Percentiles rank a stretch among this genome's conserved stretches.
These are phyloP conservation scores for Scheffersomyces quercinus DNA, from an alignment of 1,139 yeast genomes.

Conservation along the genomic window DNA sequence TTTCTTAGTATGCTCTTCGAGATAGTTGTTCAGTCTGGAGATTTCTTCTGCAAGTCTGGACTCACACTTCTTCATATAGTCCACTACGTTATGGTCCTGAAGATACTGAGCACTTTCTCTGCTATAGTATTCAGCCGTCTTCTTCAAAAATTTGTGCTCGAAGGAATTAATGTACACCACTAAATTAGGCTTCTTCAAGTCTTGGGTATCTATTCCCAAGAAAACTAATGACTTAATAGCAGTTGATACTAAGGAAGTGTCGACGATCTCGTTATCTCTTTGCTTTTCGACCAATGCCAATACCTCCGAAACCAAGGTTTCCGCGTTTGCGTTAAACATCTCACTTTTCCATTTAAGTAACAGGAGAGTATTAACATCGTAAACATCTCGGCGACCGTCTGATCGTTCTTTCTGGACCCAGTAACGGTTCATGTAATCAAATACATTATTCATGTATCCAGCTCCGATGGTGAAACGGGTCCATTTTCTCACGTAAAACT, in stretches of 20 bases:
- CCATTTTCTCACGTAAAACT: slow-evolving; percentile 88
- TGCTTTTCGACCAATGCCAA: slow-evolving; percentile 75
- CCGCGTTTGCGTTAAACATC: slow-evolving; percentile 69
- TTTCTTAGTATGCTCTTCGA: slow-evolving; percentile 85
- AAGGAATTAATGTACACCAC: slow-evolving; percentile 79
- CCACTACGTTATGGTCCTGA: slow-evolving; percentile 77
- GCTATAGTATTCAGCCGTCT: slow-evolving; percentile 72
- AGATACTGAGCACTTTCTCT: slow-evolving; percentile 70
- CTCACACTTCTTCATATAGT: slow-evolving; percentile 86
- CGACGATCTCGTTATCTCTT: slow-evolving; percentile 76
- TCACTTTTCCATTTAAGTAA: slow-evolving; percentile 85
- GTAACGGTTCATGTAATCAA: slow-evolving; percentile 93
- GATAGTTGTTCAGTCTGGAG: slow-evolving; percentile 70
- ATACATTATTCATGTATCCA: slow-evolving; percentile 86
- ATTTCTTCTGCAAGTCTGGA: slow-evolving; percentile 80
- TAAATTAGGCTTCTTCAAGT: slow-evolving; percentile 80
- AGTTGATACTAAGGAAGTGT: slow-evolving; percentile 64
- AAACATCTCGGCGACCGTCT: slow-evolving; percentile 89
- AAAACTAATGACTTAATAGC: slow-evolving; percentile 84
- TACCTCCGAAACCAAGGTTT: slow-evolving; percentile 64
- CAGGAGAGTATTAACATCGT: slow-evolving; percentile 87
- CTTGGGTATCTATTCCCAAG: slow-evolving; percentile 76
- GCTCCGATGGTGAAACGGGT: slow-evolving; percentile 89
- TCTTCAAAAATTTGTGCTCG: slow-evolving; percentile 72
- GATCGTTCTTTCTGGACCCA: slow-evolving; percentile 98